Conservation (phyloP, 2,329 filamentous ascomycete species). For the Curvularia sp. region DNA sequence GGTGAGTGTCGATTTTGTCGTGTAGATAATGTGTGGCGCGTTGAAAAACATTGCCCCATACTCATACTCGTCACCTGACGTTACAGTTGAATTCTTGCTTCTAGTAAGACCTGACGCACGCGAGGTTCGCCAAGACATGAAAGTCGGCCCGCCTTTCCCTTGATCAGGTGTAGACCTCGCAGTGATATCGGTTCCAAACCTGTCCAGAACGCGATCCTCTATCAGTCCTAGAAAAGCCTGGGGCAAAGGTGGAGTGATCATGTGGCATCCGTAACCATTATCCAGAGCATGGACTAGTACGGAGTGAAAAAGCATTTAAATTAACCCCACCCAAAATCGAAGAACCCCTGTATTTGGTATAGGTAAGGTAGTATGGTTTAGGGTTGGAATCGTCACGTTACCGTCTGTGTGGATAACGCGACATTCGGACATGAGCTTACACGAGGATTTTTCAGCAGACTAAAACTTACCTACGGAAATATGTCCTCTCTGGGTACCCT, state of each 20-base stretch:
- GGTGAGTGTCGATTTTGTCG: neutral
- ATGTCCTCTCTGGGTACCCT: no score
- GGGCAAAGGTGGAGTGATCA: neutral
- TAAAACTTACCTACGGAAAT: neutral
- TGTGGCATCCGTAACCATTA: neutral
- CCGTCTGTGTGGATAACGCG: neutral
- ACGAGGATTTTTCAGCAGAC: neutral
- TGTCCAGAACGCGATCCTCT: no score
- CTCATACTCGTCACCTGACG: neutral
- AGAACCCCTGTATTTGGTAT: neutral
- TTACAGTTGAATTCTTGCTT: neutral
- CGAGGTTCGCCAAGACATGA: neutral
- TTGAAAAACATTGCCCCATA: neutral
- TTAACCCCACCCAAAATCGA: neutral
- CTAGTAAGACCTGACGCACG: neutral
- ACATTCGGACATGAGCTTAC: neutral
- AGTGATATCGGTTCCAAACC: no score
- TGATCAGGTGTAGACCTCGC: no score
- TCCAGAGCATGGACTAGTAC: neutral
- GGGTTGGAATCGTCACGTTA: neutral
- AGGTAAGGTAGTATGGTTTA: neutral
- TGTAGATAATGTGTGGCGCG: neutral
- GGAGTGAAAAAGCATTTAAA: neutral
- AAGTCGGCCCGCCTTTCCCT: neutral
- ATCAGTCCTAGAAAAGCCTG: no score